Base-by-base conservation (phyloP, 2,329 filamentous ascomycete species). In the Apiospora phragmitis region DNA sequence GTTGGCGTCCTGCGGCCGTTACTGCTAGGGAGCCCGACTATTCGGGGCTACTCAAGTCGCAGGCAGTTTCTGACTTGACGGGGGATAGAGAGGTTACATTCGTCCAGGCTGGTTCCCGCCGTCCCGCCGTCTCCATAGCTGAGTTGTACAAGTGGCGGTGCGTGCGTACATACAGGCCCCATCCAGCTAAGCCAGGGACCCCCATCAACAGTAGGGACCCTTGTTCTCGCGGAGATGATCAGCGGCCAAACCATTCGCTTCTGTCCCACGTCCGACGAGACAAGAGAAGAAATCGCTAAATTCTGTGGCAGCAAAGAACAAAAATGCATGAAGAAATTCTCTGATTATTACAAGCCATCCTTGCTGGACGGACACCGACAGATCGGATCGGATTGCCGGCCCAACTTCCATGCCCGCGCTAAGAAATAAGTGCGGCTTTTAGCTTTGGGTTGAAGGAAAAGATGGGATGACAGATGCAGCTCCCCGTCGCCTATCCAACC, bases 91-190 rank as follows among this genome's bases (percentile, higher is more conserved):
- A 35, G 26, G 51, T 35, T 26, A 32, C 26, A 59, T 59, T 32
- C 29, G 49, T 35, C 51, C 9, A n/a, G 43, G 43, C 51, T 41
- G 9, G 38, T 41, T 41, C 38, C 38, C 38, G 38, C 51, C 51
- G 51, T 59, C 51, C 26, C 29, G 51, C 51, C 51, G 51, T 59
- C 51, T 59, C 51, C 32, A 62, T 38, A 62, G 55, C 55, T 62
- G 55, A 62, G 55, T 62, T 62, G 55, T 62, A 73, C 71, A 73
- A 75, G 77, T 79, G 77, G 77, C 76, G 76, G 77, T 79, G 77
- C 77, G 74, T 70, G 74, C 76, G 74, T 74, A 73, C 45, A 66
- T 65, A 26, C 55, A 62, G 32, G 32, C 55, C 32, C 55, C 55
- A 18, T 62, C 29, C 42, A 21, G 24, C 35, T 41, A 12, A 41